Evolutionary conservation across 1,284 basidiomycete genomes (phyloP).

Genomic region (Golubevia sp.): DNA sequence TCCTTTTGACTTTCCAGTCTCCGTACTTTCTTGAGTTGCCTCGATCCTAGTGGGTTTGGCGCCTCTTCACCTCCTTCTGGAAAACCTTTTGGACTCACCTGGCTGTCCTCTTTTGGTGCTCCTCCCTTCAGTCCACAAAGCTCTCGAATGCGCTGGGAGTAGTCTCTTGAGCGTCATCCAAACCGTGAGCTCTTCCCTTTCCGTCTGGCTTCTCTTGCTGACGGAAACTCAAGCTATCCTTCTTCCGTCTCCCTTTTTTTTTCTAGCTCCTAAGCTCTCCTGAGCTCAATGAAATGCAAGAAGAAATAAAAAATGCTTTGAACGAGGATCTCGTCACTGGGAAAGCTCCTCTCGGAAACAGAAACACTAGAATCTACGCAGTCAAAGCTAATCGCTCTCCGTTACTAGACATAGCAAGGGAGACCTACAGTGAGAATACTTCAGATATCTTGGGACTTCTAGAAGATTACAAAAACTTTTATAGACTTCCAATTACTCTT

Average conservation of each 20-base stretch:
- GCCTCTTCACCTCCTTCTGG: not conserved
- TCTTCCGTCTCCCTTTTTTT: not conserved
- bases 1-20: conserved; percentile 64
- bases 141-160: conserved; percentile 69
- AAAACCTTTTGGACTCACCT: no score
- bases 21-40: conserved; percentile 68
- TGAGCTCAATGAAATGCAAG: conserved; percentile 70
- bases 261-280: conserved; percentile 74
- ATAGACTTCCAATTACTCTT: conserved; percentile 71
- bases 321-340: conserved; percentile 69
- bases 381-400: conserved; percentile 72
- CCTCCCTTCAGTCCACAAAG: conserved; percentile 68
- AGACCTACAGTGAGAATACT: conserved; percentile 85
- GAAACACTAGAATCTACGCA: conserved; percentile 31
- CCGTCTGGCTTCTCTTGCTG: not conserved
- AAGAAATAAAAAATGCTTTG: conserved; percentile 69
- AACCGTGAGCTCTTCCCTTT: conserved; percentile 64
- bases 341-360: conserved; percentile 9
- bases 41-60: conserved; percentile 16
- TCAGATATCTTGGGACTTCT: conserved; percentile 76
- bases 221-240: not conserved
- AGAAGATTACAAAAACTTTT: conserved; percentile 56
- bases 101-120: no score
- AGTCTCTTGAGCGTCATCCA: conserved; percentile 71
- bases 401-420: conserved; percentile 86